phyloP scores from a whole-genome alignment of 129 eudicot species.

The Helianthus tuberosus region DNA sequence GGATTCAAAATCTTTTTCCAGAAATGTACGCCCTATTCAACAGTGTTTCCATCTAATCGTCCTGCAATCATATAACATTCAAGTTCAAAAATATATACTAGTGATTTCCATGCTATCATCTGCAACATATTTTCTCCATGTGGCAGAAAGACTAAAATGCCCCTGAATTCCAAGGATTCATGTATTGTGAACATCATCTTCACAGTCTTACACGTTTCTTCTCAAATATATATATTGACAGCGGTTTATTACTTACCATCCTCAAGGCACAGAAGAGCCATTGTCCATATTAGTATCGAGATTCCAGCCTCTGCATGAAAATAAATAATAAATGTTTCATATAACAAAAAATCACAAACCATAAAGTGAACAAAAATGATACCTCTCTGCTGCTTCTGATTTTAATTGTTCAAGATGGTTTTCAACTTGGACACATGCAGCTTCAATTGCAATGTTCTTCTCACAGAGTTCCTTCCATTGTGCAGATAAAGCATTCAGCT shows the following conservation, averaged over 20 bases:
- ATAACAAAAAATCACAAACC: neutral
- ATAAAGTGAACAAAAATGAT: constrained; percentile 9
- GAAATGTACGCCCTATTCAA: neutral
- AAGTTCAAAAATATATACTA: too few species aligned
- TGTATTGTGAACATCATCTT: neutral
- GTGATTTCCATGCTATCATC: too few species aligned
- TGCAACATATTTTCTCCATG: too few species aligned
- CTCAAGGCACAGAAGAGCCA: constrained; percentile 42
- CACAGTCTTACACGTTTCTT: neutral
- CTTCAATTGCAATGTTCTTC: constrained; percentile 85
- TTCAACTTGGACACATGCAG: constrained; percentile 71
- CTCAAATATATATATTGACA: neutral
- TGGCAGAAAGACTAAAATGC: too few species aligned
- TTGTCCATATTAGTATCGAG: constrained; percentile 62
- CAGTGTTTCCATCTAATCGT: constrained; percentile 7
- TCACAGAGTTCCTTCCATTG: constrained; percentile 95
- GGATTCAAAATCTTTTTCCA: constrained; percentile 12
- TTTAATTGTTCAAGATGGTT: constrained; percentile 55
- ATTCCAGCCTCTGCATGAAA: constrained; percentile 67
- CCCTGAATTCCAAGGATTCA: too few species aligned
- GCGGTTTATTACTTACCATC: constrained; percentile 29
- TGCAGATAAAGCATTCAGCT: constrained; percentile 86
- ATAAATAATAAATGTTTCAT: constrained; percentile 1
- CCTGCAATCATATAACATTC: neutral
- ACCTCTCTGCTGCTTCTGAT: constrained; percentile 79